These are phyloP conservation scores for Metarhizium humberi DNA, from an alignment of 2,329 filamentous ascomycete genomes.

Conservation along the genomic window DNA sequence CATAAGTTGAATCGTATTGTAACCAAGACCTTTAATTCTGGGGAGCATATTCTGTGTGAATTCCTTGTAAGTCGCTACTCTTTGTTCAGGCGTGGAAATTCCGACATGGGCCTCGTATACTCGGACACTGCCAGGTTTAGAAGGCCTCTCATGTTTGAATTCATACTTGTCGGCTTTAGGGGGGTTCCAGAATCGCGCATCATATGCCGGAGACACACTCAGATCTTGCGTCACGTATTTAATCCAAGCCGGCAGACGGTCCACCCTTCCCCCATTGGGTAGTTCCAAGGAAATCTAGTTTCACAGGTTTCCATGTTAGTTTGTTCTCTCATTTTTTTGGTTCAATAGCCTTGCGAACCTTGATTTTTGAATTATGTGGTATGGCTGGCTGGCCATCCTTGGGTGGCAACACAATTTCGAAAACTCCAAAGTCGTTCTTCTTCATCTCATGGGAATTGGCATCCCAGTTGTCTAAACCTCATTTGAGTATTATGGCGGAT, in stretches of 20 bases:
- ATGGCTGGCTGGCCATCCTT: constrained; percentile 69
- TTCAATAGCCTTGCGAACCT: constrained; percentile 46
- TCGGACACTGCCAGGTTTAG: constrained; percentile 75
- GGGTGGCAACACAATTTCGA: constrained; percentile 69
- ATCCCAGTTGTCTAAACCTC: constrained; percentile 68
- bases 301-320: background rate
- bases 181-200: constrained; percentile 96
- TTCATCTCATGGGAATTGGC: constrained; percentile 76
- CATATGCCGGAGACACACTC: constrained; percentile 80
- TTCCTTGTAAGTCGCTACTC: constrained; percentile 91
- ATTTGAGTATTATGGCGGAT: constrained; percentile 16
- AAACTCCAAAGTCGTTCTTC: constrained; percentile 77
- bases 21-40: constrained; percentile 80
- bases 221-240: constrained; percentile 94
- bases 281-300: constrained; percentile 71
- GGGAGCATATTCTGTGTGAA: constrained; percentile 90
- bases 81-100: constrained; percentile 84
- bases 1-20: constrained; percentile 98
- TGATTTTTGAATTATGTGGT: constrained; percentile 89
- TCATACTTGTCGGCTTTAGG: constrained; percentile 65
- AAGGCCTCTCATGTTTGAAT: constrained; percentile 75
- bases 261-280: constrained; percentile 69
- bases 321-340: background rate
- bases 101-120: constrained; percentile 99
- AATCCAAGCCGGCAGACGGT: constrained; percentile 93